Base-by-base conservation (phyloP, 768 basidiomycete genomes). In the Mycena amicta region DNA sequence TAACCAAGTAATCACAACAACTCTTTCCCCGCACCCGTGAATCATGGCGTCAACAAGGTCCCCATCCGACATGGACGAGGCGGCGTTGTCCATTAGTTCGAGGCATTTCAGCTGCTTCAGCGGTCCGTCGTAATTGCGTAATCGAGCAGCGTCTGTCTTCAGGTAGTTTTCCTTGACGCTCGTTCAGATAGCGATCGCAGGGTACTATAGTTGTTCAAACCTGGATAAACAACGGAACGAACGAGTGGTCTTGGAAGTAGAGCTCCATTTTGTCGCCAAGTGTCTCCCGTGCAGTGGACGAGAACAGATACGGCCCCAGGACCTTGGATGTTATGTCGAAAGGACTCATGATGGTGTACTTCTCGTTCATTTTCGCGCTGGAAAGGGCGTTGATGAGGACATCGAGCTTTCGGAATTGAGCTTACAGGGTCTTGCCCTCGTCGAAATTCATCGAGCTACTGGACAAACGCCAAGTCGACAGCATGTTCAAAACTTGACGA, bases 131-230 rank as follows among this genome's bases (percentile, higher is more conserved):
- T 81, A 60, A 59, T 83, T 81, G 26, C 84, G 80, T 28, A 81
- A 64, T 54, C 77, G 78, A 0, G 88, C 78, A 0, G 95, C 94
- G 27, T 86, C 80, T 2, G 89, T 87, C 72, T 93, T 96, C 54
- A 95, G 72, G 71, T 98, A 99, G 70, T 99, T 98, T 74, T 99
- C 97, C 93, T 93, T 49, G n/a, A n/a, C n/a, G n/a, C n/a, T n/a
- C n/a, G n/a, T n/a, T n/a, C n/a, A n/a, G 33, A 33, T 26, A 33
- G n/a, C n/a, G n/a, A n/a, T n/a, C n/a, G n/a, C n/a, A n/a, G n/a
- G n/a, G n/a, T n/a, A n/a, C n/a, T n/a, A n/a, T n/a, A n/a, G n/a
- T n/a, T n/a, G n/a, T n/a, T n/a, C n/a, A n/a, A 43, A 93, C 94
- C 81, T 97, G 94, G 46, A 98, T 90, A 72, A 99, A 98, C 29